Percentiles rank a stretch among this genome's conserved stretches.
Conservation (phyloP, 2,329 filamentous ascomycete species). For the Podosphaera aphanis region DNA sequence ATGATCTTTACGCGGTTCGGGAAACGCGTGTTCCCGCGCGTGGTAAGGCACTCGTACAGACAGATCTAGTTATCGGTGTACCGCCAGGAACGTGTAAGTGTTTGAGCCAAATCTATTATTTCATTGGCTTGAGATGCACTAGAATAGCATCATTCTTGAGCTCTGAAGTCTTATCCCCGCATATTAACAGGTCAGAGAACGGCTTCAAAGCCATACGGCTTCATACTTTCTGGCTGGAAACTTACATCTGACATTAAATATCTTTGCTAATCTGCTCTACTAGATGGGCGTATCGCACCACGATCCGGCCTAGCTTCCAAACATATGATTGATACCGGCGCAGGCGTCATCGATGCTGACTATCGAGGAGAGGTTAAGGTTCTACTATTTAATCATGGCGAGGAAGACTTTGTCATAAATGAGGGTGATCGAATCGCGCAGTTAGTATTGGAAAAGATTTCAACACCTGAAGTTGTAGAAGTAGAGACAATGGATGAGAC, state of each 20-base stretch:
- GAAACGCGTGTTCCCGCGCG: slow-evolving; percentile 54
- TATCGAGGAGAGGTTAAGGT: slow-evolving; percentile 90
- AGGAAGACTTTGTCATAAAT: slow-evolving; percentile 57
- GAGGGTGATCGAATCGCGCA: slow-evolving; percentile 84
- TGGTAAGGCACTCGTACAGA: slow-evolving; percentile 71
- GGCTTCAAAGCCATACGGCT: no score
- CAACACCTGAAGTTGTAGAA: slow-evolving; percentile 76
- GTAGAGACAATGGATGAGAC: slow-evolving; percentile 76
- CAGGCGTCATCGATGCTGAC: slow-evolving; percentile 92
- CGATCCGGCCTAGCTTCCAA: slow-evolving; percentile 81
- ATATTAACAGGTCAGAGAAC: no score
- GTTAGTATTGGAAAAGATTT: slow-evolving; percentile 81
- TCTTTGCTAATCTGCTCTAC: neutral
- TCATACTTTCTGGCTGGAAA: neutral
- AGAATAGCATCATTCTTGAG: neutral
- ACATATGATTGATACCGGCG: slow-evolving; percentile 88
- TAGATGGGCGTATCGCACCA: slow-evolving; percentile 74
- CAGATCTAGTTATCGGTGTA: slow-evolving; percentile 75
- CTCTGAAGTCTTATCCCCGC: no score
- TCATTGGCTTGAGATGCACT: neutral
- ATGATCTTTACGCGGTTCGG: slow-evolving; percentile 69
- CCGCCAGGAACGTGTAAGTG: slow-evolving; percentile 68
- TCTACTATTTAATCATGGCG: slow-evolving; percentile 77
- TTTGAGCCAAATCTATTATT: neutral
- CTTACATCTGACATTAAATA: neutral